phyloP scores from a whole-genome alignment of 2,329 filamentous ascomycete species.

The Fusarium marasasianum region DNA sequence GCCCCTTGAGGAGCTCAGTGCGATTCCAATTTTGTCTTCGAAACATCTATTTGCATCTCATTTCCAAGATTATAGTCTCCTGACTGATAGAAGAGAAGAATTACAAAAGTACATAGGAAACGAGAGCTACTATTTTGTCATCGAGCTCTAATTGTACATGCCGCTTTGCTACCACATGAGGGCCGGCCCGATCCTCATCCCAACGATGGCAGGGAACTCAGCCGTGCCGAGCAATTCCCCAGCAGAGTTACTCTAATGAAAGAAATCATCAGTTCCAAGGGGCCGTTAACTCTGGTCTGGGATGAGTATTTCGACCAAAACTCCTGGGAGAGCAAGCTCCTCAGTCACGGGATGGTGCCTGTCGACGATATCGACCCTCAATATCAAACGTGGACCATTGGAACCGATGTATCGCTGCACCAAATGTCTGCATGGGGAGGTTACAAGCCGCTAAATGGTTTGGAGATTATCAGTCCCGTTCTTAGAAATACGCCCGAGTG shows the following conservation, averaged over 20 bases:
- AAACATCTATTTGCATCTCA: background rate
- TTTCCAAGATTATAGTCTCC: background rate
- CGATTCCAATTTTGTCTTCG: background rate
- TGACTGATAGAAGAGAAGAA: background rate
- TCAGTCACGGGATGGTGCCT: background rate
- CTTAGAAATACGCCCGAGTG: slow-evolving; percentile 11
- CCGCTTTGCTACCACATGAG: background rate
- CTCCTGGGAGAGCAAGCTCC: slow-evolving; percentile 2
- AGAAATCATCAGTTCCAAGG: background rate
- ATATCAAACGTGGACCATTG: slow-evolving; percentile 27
- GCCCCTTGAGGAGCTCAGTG: background rate
- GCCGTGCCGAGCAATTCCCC: background rate
- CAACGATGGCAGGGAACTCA: slow-evolving; percentile 8
- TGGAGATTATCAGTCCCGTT: slow-evolving; percentile 28
- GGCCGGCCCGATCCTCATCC: background rate
- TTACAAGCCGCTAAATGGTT: slow-evolving; percentile 2
- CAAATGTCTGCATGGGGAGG: background rate
- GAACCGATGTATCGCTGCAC: background rate
- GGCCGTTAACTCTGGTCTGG: background rate
- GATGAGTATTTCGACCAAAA: background rate
- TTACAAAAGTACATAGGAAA: background rate
- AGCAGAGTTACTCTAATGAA: background rate
- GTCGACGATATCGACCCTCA: background rate
- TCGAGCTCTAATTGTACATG: slow-evolving; percentile 33
- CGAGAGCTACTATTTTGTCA: slow-evolving; percentile 27